These are phyloP conservation scores for Paulownia fortunei DNA, from an alignment of 257 asterid species.

Conservation along the genomic window DNA sequence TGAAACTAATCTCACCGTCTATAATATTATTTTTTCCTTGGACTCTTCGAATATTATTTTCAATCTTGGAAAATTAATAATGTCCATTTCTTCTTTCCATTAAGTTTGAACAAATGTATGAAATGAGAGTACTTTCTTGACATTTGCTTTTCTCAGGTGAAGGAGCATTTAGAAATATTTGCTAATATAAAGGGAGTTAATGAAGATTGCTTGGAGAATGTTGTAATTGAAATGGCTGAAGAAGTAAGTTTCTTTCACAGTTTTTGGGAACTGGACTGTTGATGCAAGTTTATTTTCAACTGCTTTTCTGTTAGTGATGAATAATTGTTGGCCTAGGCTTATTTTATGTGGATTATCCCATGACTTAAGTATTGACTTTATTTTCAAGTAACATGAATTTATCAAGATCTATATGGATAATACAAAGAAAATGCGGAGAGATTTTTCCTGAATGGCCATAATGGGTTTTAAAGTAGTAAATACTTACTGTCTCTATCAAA, in stretches of 20 bases:
- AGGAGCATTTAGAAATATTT: conserved; percentile 94
- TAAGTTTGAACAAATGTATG: conserved; percentile 4
- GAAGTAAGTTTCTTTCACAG: conserved; percentile 98
- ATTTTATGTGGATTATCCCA: not conserved
- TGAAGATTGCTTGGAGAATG: conserved; percentile 67
- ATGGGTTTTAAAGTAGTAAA: too few species aligned
- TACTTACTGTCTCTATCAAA: not conserved
- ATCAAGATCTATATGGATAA: too few species aligned
- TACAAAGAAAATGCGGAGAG: too few species aligned
- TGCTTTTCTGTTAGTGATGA: not conserved
- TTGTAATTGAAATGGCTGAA: conserved; percentile 86
- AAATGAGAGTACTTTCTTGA: conserved; percentile 14
- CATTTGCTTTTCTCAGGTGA: conserved; percentile 67
- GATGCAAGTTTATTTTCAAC: too few species aligned
- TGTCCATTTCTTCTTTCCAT: not conserved
- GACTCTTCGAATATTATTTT: conserved; percentile 1
- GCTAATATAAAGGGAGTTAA: conserved; percentile 84
- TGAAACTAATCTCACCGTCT: not conserved
- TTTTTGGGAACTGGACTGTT: too few species aligned
- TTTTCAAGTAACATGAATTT: too few species aligned
- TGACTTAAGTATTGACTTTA: too few species aligned
- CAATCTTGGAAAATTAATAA: conserved; percentile 16
- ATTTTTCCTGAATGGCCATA: too few species aligned
- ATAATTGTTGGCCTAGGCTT: not conserved
- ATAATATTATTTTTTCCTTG: not conserved